These are phyloP conservation scores for Starmerella scarabaei DNA, from an alignment of 805 yeast genomes.

Conservation along the genomic window DNA sequence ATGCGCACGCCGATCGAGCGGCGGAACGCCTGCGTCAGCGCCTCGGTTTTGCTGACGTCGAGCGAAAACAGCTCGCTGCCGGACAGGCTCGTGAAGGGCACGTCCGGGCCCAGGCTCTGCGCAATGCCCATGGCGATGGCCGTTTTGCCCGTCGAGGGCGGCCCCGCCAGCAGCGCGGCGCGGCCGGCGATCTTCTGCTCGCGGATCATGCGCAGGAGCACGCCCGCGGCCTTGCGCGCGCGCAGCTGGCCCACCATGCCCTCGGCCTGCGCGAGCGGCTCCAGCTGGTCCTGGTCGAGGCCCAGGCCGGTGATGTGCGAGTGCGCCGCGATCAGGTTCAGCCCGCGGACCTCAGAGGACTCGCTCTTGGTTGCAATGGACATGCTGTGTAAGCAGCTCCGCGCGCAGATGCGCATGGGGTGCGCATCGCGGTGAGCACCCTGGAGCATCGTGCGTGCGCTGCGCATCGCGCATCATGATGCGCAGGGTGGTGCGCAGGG, in stretches of 20 bases:
- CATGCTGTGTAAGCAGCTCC: constrained; percentile 15
- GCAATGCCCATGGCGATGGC: constrained; percentile 87
- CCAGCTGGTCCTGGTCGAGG: constrained; percentile 69
- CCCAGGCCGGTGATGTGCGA: constrained; percentile 95
- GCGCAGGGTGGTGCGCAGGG: neutral
- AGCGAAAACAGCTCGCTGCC: constrained; percentile 89
- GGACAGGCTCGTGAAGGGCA: constrained; percentile 90
- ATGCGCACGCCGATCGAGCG: constrained; percentile 90
- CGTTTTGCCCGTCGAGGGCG: constrained; percentile 97
- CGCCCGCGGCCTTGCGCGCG: constrained; percentile 94
- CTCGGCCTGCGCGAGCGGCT: constrained; percentile 67
- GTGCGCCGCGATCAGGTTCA: constrained; percentile 89
- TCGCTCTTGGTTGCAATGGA: constrained; percentile 31
- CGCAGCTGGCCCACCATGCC: constrained; percentile 97
- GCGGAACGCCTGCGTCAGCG: constrained; percentile 90
- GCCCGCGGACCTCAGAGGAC: constrained; percentile 41
- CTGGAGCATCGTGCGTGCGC: neutral
- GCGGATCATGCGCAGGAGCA: constrained; percentile 82
- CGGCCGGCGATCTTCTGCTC: constrained; percentile 94
- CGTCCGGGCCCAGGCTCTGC: constrained; percentile 45
- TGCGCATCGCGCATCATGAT: neutral
- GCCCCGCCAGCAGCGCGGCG: constrained; percentile 91
- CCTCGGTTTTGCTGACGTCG: constrained; percentile 90
- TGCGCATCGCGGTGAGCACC: neutral
- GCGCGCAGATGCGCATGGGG: neutral